These are phyloP conservation scores for Pythium oligandrum DNA, from an alignment of 352 stramenopile species.

Conservation along the genomic window DNA sequence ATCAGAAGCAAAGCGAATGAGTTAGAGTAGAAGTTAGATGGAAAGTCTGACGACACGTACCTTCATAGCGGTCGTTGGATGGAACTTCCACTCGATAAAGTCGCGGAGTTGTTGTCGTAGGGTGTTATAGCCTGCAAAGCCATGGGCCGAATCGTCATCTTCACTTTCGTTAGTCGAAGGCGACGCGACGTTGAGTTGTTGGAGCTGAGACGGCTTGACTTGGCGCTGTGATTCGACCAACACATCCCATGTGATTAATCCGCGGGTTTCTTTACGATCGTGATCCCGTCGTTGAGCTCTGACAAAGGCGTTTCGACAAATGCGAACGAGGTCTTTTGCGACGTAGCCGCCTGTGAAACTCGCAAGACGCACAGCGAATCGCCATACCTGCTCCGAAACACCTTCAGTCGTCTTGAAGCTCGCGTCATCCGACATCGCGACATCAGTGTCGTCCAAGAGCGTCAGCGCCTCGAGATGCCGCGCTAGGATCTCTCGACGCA, in stretches of 20 bases:
- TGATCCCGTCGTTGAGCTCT: constrained; percentile 16
- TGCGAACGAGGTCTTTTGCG: constrained; percentile 66
- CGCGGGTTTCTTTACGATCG: background rate
- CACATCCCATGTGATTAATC: constrained; percentile 28
- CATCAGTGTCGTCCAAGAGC: constrained; percentile 5
- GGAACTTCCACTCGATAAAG: constrained; percentile 65
- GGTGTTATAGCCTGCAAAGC: constrained; percentile 62
- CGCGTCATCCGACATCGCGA: too few relatives aligned
- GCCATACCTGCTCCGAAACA: background rate
- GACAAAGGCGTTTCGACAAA: constrained; percentile 57
- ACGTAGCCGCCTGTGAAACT: constrained; percentile 68
- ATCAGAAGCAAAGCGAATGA: constrained; percentile 5
- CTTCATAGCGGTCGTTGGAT: constrained; percentile 52
- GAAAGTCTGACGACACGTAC: constrained; percentile 22
- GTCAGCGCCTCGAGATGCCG: constrained; percentile 31
- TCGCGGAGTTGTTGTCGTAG: constrained; percentile 59
- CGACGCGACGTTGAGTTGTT: constrained; percentile 65
- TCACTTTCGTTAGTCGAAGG: constrained; percentile 19
- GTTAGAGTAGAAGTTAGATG: background rate
- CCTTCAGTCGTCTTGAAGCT: too few relatives aligned
- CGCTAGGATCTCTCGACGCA: constrained; percentile 41
- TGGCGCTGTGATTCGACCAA: constrained; percentile 46
- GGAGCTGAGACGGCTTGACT: constrained; percentile 69
- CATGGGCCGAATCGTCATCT: constrained; percentile 6
- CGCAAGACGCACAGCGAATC: constrained; percentile 33